Evolutionary conservation across 768 basidiomycete genomes (phyloP).

Genomic region (Daedaleopsis nitida): DNA sequence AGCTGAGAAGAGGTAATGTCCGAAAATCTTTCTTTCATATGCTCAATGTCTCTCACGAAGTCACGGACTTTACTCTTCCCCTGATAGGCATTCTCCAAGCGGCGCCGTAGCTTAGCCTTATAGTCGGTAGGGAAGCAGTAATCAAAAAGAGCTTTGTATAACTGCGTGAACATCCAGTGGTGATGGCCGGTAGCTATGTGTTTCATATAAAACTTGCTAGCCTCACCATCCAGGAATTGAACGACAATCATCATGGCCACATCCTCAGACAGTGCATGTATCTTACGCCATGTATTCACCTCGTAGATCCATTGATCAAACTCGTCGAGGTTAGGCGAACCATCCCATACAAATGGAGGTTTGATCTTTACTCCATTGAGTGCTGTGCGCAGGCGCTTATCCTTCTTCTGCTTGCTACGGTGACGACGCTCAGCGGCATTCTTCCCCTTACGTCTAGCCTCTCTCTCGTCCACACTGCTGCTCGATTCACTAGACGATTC

Average conservation of each 20-base stretch:
- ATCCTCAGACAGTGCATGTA: conserved; percentile 10
- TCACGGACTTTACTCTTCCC: conserved; percentile 13
- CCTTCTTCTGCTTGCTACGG: neutral
- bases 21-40: conserved; percentile 18
- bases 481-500: too few species aligned
- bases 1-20: conserved; percentile 14
- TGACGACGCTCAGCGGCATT: neutral
- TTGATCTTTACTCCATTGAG: conserved; percentile 18
- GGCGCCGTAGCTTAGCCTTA: conserved; percentile 5
- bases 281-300: conserved; percentile 19
- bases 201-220: conserved; percentile 26
- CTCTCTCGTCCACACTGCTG: neutral
- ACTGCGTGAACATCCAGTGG: conserved; percentile 18
- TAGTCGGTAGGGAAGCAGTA: conserved; percentile 20
- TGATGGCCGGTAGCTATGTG: conserved; percentile 15
- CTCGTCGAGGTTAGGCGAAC: conserved; percentile 17
- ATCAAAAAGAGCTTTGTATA: conserved; percentile 14
- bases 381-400: conserved; percentile 4
- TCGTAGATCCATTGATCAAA: conserved; percentile 20
- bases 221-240: conserved; percentile 16
- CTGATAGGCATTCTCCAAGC: neutral
- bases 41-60: conserved; percentile 25
- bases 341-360: conserved; percentile 18
- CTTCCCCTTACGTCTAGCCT: neutral
- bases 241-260: conserved; percentile 15